Evolutionary conservation across 2,329 filamentous ascomycete species (phyloP), one percentile per base, ranked within the genome.

Genomic region (Coniochaeta sp.): DNA sequence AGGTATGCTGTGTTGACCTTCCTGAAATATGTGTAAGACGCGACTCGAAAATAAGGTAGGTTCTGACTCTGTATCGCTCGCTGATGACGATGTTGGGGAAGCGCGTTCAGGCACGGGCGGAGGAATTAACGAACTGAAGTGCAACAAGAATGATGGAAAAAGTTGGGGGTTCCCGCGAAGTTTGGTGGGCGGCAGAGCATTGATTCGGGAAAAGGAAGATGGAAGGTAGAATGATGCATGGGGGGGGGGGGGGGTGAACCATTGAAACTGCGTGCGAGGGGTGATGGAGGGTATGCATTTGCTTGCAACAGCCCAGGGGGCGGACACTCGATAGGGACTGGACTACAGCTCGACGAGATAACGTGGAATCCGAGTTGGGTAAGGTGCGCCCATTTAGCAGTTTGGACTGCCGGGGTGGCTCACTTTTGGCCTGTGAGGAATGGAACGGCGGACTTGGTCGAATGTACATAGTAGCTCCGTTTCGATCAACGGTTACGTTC

Each of bases 81-180:
- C 47, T 2, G 26, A 52, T 66, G 65, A 65, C 62, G 65, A 63
- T 52, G 64, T 34, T 36, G 60, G 59, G 58, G 60, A 60, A 63
- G 64, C 63, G 62, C 62, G 65, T 52, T 52, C 47, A 52, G 26
- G 58, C 58, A 61, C 59, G 64, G 64, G 65, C 58, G 62, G 65
- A 67, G 63, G 65, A 65, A 62, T 61, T 63, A 62, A 64, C 62
- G 63, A 63, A 63, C 59, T 61, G 60, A 63, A 65, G 61, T 62
- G 61, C 64, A 58, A 59, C 47, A 65, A 65, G 64, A 63, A 64
- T 47, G 28, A 58, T 57, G 55, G 65, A 40, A 67, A 68, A 64
- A 58, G 65, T 65, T 64, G 63, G 66, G 58, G 67, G 64, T 67
- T 67, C 47, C 47, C 24, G 24, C 1, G 47, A 28, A 17, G 47